phyloP scores from a whole-genome alignment of 31 red algal species.

The Odonthalia washingtoniensis region DNA sequence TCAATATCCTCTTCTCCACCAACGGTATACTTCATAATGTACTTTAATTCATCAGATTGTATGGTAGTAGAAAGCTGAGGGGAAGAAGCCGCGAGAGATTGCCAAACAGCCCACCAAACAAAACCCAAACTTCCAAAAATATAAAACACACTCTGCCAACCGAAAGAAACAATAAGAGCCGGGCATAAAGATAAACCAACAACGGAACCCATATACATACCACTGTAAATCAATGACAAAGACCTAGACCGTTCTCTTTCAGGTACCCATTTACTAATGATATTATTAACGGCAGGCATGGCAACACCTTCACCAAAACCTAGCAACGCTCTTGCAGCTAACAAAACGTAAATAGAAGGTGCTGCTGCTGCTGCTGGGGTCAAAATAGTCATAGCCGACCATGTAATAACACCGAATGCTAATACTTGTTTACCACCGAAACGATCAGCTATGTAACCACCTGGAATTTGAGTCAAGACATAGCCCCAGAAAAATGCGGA shows the following conservation, averaged over 20 bases:
- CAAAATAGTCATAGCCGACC: constrained; percentile 96
- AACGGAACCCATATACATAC: constrained; percentile 96
- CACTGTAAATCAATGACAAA: constrained; percentile 91
- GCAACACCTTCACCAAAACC: constrained; percentile 98
- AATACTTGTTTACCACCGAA: constrained; percentile 92
- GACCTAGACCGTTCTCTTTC: constrained; percentile 90
- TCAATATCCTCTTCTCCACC: constrained; percentile 10
- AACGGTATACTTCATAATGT: constrained; percentile 48
- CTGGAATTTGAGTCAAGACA: constrained; percentile 91
- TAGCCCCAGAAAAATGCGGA: constrained; percentile 98
- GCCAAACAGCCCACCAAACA: constrained; percentile 90
- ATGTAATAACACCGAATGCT: constrained; percentile 83
- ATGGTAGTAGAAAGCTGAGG: constrained; percentile 78
- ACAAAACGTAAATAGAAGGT: constrained; percentile 60
- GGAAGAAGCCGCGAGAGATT: constrained; percentile 56
- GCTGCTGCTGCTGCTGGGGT: constrained; percentile 84
- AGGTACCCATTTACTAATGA: constrained; percentile 95
- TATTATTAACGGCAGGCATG: constrained; percentile 99
- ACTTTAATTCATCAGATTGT: constrained; percentile 60
- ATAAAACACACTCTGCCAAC: constrained; percentile 98
- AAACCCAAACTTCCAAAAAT: constrained; percentile 87
- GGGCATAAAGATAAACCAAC: constrained; percentile 94
- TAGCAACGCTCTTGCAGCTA: constrained; percentile 86
- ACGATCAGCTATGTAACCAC: constrained; percentile 90
- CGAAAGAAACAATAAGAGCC: constrained; percentile 81